A percentile compares a stretch with the other conserved stretches of the same genome.
Conservation (phyloP, 106 monocot species). For the Platanthera zijinensis region DNA sequence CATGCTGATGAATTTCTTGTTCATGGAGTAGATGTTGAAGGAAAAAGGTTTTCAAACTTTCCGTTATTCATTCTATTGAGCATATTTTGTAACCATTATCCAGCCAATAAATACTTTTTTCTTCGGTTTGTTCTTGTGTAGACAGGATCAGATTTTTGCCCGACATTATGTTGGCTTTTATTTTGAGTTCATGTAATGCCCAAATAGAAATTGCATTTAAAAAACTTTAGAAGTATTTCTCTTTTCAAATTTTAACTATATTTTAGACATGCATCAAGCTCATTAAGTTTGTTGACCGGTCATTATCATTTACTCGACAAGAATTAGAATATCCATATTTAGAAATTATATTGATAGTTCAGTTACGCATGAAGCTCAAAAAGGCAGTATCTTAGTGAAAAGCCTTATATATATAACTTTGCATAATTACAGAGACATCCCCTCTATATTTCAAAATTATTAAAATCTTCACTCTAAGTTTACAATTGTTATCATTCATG, state of each 20-base stretch:
- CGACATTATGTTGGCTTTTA: not conserved
- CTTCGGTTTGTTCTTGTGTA: not conserved
- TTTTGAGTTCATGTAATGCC: not conserved
- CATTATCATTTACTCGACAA: conserved; percentile 1
- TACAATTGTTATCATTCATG: no score
- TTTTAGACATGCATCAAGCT: not conserved
- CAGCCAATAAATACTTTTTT: not conserved
- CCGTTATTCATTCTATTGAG: not conserved
- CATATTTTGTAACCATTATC: not conserved
- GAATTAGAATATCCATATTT: not conserved
- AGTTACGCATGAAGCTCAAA: not conserved
- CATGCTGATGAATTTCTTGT: conserved; percentile 94
- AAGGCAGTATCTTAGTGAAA: not conserved
- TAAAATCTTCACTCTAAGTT: no score
- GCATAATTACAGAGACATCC: no score
- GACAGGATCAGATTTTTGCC: not conserved
- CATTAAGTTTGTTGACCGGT: not conserved
- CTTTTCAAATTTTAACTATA: not conserved
- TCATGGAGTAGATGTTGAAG: conserved; percentile 98
- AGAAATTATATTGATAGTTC: not conserved
- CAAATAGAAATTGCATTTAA: not conserved
- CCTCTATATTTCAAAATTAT: no score
- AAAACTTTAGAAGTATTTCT: not conserved
- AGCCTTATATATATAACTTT: no score
- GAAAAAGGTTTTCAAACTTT: conserved; percentile 57